These are phyloP conservation scores for Baorangia bicolor DNA, from an alignment of 768 basidiomycete species.

Conservation along the genomic window DNA sequence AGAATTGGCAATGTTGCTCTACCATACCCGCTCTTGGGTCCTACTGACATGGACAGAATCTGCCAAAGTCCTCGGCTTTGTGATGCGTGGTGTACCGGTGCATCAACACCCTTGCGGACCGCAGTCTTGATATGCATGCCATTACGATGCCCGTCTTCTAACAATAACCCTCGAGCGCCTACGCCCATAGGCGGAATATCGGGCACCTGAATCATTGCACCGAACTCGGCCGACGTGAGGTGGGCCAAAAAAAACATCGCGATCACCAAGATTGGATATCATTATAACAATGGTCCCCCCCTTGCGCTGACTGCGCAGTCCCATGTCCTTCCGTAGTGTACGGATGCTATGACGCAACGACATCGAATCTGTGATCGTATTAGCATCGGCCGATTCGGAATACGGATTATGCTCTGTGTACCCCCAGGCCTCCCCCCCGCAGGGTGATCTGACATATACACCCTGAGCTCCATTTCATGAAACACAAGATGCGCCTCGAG, in stretches of 20 bases:
- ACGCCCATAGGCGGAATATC: background rate
- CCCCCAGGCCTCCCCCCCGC: no score
- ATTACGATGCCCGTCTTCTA: background rate
- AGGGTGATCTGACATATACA: background rate
- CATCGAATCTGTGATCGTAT: background rate
- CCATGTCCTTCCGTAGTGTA: background rate
- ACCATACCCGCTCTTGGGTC: background rate
- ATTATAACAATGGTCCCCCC: background rate
- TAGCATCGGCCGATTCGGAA: background rate
- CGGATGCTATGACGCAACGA: no score
- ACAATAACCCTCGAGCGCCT: background rate
- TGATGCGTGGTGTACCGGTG: no score
- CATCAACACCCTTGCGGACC: background rate
- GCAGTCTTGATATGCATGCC: no score
- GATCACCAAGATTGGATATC: background rate
- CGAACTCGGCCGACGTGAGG: background rate
- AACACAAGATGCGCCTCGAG: background rate
- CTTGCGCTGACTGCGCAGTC: background rate
- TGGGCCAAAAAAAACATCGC: background rate
- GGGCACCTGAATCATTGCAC: background rate
- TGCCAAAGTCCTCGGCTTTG: background rate
- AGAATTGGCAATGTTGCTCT: background rate
- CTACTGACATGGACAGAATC: background rate
- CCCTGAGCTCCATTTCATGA: background rate
- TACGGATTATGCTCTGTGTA: background rate